Percentiles rank a stretch among this genome's conserved stretches.
Conservation (phyloP, 768 basidiomycete species). For the Leccinum ochraceum region DNA sequence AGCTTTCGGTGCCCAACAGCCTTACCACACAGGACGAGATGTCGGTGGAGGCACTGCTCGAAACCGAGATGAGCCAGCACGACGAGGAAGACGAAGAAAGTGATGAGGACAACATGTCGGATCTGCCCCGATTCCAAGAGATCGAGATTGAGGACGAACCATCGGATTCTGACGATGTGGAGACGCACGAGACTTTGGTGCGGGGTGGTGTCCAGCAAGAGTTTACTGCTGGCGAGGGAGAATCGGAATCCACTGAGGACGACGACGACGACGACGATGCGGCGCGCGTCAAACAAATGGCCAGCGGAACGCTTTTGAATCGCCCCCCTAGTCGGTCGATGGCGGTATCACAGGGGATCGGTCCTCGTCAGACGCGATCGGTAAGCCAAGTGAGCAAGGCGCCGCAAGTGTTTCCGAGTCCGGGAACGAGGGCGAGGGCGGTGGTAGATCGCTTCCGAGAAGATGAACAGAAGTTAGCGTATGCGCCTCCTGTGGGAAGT, state of each 20-base stretch:
- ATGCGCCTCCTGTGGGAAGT: constrained; percentile 18
- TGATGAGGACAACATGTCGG: neutral
- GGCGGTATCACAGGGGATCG: neutral
- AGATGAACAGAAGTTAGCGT: constrained; percentile 3
- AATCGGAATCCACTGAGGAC: neutral
- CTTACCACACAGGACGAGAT: constrained; percentile 18
- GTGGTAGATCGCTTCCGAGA: constrained; percentile 14
- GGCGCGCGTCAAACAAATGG: constrained; percentile 22
- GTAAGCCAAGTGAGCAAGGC: neutral
- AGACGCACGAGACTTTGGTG: constrained; percentile 25
- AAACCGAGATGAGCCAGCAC: neutral
- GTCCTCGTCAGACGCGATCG: constrained; percentile 14
- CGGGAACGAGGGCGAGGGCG: constrained; percentile 15
- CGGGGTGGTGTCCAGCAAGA: neutral
- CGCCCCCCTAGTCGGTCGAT: constrained; percentile 5
- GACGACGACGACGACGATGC: constrained; percentile 6
- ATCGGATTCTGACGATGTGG: constrained; percentile 32
- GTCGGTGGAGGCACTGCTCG: constrained; percentile 27
- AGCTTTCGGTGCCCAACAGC: neutral
- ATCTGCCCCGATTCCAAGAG: constrained; percentile 15
- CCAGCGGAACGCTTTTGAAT: constrained; percentile 3
- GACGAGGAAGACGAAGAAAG: neutral
- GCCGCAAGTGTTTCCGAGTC: constrained; percentile 14
- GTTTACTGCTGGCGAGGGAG: neutral
- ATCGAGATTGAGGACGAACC: constrained; percentile 12